Base-by-base conservation (phyloP, 768 basidiomycete species). In the Tylopilus sp. region DNA sequence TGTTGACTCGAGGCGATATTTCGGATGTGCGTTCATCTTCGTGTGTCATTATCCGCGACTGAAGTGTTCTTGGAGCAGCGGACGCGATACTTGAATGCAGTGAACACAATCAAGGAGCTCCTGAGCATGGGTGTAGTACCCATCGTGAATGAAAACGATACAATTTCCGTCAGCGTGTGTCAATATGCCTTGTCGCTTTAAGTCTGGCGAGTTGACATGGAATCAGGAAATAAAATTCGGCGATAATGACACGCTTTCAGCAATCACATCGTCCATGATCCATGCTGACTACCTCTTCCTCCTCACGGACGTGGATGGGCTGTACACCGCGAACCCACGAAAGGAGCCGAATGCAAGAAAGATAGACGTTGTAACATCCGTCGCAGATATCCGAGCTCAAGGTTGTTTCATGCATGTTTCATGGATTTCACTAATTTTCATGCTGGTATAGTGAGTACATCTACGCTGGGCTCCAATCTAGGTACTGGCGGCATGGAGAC, bases 401-500 rank as follows among this genome's bases (percentile, higher is more conserved):
- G 94, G 94, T 91, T 51, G 28, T 74, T 59, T 35, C 38, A 6
- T 20, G 35, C 15, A 15, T 38, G 6, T 33, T 15, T 26, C 22
- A 11, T 26, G 1, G 3, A n/a, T 25, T 21, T 46, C 1, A 21
- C 45, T 35, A 15, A 44, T 46, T 17, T 43, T 47, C 15, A 41
- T 40, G 1, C 2, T 7, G 18, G 17, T 20, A 23, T 42, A 95
- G 97, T 99, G 8, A 95, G 91, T 68, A 97, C 92, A 0, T 82
- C 83, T 3, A 97, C 97, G 0, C 77, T 95, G 1, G 97, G 97
- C 0, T 95, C 92, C 1, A 91, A 81, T 57, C 79, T 99, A 11
- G 97, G 97, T 0, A 98, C 97, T 1, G 97, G 97, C 0, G 97
- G 97, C 4, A 98, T 98, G 97, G 94, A 97, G 70, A 99, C 97